Percentiles rank a stretch among this genome's conserved stretches.
Conservation (phyloP, 345 rosid species). For the Dipteronia dyeriana region DNA sequence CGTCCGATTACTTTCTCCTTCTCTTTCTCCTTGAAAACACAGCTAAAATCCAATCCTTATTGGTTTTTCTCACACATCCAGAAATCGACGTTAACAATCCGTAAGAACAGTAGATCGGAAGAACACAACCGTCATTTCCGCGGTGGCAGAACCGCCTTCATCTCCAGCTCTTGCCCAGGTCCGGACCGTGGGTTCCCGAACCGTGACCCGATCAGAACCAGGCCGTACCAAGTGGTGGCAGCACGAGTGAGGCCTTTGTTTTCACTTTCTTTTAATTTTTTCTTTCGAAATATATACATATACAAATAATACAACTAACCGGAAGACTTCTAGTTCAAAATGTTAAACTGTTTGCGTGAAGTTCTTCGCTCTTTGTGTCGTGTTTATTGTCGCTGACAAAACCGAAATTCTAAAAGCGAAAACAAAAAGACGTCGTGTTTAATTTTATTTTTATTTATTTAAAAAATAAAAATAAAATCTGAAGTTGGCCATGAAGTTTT, state of each 20-base stretch:
- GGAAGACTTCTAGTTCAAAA: background rate
- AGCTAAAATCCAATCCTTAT: no score
- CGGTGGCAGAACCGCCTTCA: background rate
- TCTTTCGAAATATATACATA: no score
- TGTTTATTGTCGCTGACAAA: background rate
- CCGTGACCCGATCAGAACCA: slow-evolving; percentile 32
- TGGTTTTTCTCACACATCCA: no score
- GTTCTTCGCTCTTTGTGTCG: background rate
- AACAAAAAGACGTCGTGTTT: background rate
- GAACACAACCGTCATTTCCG: slow-evolving; percentile 10
- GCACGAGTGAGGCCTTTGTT: slow-evolving; percentile 21
- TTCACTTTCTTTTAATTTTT: no score
- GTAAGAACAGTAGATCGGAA: slow-evolving; percentile 29
- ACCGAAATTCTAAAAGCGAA: background rate
- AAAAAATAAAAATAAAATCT: background rate
- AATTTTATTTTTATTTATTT: no score
- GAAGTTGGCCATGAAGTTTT: background rate
- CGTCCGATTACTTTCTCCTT: no score
- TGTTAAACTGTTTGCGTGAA: background rate
- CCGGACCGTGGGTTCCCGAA: slow-evolving; percentile 30
- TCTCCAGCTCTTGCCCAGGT: slow-evolving; percentile 25
- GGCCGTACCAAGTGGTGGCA: slow-evolving; percentile 27
- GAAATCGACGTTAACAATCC: no score
- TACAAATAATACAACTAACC: background rate
- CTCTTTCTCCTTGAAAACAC: no score